Evolutionary conservation across 768 basidiomycete species (phyloP), one percentile per base, ranked within the genome.

Genomic region (Artomyces pyxidatus): DNA sequence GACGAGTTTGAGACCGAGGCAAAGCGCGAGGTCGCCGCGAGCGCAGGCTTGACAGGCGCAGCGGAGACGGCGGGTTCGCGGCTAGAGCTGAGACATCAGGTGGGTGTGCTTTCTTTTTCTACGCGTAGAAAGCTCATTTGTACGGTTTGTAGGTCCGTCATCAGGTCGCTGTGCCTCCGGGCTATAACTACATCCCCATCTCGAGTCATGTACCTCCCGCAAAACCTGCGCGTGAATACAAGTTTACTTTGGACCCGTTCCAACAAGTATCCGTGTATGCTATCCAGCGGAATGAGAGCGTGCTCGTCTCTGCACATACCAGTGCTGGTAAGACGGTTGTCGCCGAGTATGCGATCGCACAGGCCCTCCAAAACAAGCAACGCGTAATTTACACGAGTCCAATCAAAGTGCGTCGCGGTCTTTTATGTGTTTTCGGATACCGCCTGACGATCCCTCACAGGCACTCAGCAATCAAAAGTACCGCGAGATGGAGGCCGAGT

Each of bases 321-420:
- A 94, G 90, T 68, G 96, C 96, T 29, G 96, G 96, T 61, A 99
- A 99, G 71, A 99, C 96, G 2, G 96, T 98, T 54, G 96, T 99
- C 52, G 96, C 96, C 40, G 96, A 99, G 72, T 99, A 98, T 67
- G 96, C 96, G 40, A 98, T 99, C 62, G 96, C 96, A 0, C 90
- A 92, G 65, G 94, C 89, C 75, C 71, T 99, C 59, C 83, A 83
- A 66, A 84, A 87, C 61, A 92, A 91, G 62, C 89, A 96, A 69
- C 77, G 96, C 65, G 95, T 98, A 59, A 96, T 98, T 53, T 99
- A 99, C 70, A 99, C 96, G 21, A 93, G 89, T 77, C 96, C 96
- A 48, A 99, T 99, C 71, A 99, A 99, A 81, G 95, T 93, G 67
- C 61, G 80, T 74, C 35, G 62, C 32, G 45, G 51, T 44, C 4